Evolutionary conservation across 2,329 filamentous ascomycete genomes (phyloP).

Genomic region (Pestalotiopsis sp.): DNA sequence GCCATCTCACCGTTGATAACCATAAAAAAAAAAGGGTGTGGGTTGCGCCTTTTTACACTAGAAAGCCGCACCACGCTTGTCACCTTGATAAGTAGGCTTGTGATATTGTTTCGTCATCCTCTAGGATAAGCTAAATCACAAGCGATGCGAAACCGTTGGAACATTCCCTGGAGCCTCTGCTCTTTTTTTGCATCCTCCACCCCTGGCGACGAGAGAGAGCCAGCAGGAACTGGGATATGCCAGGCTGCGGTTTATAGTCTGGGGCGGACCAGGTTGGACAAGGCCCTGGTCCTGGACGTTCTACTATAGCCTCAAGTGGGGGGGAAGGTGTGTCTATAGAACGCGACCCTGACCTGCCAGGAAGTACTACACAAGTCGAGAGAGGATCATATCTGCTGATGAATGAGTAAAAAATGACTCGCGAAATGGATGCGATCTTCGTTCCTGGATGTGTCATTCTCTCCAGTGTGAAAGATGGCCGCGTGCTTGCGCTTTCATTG

Average conservation of each 20-base stretch:
- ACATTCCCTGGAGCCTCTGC: background rate
- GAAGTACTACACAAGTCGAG: background rate
- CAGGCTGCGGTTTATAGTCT: background rate
- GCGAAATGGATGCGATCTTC: background rate
- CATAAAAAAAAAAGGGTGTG: too few species aligned
- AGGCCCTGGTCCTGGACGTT: background rate
- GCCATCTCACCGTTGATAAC: too few species aligned
- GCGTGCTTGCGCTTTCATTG: background rate
- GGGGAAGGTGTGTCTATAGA: background rate
- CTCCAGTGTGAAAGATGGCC: background rate
- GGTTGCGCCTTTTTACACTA: too few species aligned
- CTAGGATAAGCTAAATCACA: background rate
- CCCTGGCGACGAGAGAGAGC: background rate
- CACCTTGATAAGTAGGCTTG: too few species aligned
- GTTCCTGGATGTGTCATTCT: background rate
- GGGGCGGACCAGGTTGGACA: background rate
- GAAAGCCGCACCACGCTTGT: too few species aligned
- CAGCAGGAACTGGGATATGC: background rate
- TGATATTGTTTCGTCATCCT: background rate
- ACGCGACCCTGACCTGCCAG: background rate
- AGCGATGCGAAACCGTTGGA: background rate
- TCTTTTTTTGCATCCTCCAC: background rate
- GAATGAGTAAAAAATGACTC: background rate
- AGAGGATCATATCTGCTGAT: background rate
- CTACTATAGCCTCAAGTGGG: slow-evolving; percentile 5